Conservation (phyloP, 2,329 filamentous ascomycete species). For the Ophiostoma populinum region DNA sequence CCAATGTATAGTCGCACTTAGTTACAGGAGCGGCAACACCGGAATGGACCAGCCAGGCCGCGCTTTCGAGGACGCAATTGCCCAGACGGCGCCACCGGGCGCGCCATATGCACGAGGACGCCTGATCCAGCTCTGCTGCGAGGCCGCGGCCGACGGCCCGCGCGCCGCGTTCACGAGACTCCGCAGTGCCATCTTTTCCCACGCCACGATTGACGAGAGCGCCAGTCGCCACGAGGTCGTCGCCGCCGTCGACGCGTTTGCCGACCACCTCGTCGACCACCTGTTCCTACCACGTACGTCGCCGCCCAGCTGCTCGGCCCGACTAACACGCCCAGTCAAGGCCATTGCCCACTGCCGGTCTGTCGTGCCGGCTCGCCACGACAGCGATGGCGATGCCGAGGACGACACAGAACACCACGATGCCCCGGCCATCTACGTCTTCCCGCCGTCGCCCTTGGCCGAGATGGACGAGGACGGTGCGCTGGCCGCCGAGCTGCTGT, state of each 20-base stretch:
- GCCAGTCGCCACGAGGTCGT: not conserved
- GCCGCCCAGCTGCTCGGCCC: not conserved
- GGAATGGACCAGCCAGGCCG: too few species aligned
- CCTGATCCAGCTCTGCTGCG: too few species aligned
- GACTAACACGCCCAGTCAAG: not conserved
- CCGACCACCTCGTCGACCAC: not conserved
- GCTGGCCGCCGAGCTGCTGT: not conserved
- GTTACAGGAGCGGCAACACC: too few species aligned
- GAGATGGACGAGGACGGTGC: not conserved
- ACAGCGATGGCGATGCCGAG: not conserved
- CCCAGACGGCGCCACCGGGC: too few species aligned
- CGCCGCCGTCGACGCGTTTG: not conserved
- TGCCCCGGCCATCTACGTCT: not conserved
- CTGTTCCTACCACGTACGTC: constrained; percentile 1
- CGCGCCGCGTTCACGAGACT: too few species aligned
- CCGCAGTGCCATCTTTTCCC: too few species aligned
- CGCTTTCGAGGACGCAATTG: too few species aligned
- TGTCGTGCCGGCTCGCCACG: not conserved
- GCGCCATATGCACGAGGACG: too few species aligned
- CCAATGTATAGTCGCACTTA: too few species aligned
- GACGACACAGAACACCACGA: not conserved
- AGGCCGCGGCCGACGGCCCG: too few species aligned
- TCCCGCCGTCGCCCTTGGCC: constrained; percentile 1
- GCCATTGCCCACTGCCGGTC: not conserved
- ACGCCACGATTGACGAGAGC: too few species aligned